Percentiles rank a stretch among this genome's conserved stretches.
These are phyloP conservation scores for Mycena sanguinolenta DNA, from an alignment of 768 basidiomycete genomes.

Conservation along the genomic window DNA sequence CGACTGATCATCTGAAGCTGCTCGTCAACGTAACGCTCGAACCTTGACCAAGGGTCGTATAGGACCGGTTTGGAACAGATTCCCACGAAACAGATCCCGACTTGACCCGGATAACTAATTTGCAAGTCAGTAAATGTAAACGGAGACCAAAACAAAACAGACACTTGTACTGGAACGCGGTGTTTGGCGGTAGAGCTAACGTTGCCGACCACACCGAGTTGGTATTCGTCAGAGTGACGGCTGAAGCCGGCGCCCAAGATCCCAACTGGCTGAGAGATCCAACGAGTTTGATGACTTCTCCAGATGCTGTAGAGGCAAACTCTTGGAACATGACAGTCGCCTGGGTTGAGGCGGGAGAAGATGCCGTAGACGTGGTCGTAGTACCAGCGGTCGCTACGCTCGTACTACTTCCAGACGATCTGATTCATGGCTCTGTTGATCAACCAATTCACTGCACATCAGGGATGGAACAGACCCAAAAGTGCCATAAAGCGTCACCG, in stretches of 20 bases:
- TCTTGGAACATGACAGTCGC: conserved; percentile 30
- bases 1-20: conserved; percentile 10
- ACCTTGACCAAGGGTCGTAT: conserved; percentile 23
- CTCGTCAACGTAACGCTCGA: conserved; percentile 19
- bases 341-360: conserved; percentile 9
- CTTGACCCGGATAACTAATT: conserved; percentile 28
- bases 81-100: conserved; percentile 30
- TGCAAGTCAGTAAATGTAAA: not conserved
- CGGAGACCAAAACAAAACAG: not conserved
- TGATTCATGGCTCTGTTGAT: not conserved
- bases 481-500: conserved; percentile 6
- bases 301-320: conserved; percentile 19
- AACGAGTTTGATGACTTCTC: conserved; percentile 26
- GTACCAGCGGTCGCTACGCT: conserved; percentile 6
- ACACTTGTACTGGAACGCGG: conserved; percentile 35
- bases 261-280: conserved; percentile 28
- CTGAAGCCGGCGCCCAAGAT: conserved; percentile 27
- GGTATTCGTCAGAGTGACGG: conserved; percentile 14
- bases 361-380: not conserved
- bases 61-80: conserved; percentile 30
- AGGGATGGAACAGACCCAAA: not conserved
- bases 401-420: conserved; percentile 1
- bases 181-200: conserved; percentile 26
- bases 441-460: not conserved
- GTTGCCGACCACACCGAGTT: conserved; percentile 32